Percentiles rank a stretch among this genome's conserved stretches.
phyloP scores from a whole-genome alignment of 1,284 basidiomycete genomes.

The Trichosporon faecale region DNA sequence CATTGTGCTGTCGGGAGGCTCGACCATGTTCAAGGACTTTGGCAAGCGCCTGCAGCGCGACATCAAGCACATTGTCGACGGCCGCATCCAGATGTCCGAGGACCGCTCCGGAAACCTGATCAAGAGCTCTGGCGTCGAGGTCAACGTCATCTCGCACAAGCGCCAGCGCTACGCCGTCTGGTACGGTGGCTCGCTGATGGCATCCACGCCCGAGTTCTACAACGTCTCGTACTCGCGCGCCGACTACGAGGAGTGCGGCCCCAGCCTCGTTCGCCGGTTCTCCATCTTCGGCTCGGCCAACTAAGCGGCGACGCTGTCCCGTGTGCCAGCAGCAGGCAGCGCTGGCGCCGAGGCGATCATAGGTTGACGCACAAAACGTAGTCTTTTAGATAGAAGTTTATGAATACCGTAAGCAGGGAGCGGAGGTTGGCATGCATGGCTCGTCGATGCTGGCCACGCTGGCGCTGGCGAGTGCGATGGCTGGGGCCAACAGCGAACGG shows the following conservation, averaged over 20 bases:
- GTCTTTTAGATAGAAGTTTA: slow-evolving; percentile 10
- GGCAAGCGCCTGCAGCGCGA: slow-evolving; percentile 93
- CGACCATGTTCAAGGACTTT: slow-evolving; percentile 98
- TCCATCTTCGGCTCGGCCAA: slow-evolving; percentile 89
- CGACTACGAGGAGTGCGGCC: slow-evolving; percentile 95
- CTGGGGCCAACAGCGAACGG: too few species aligned
- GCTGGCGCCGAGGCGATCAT: background rate
- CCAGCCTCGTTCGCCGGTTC: slow-evolving; percentile 90
- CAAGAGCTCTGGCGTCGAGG: slow-evolving; percentile 87
- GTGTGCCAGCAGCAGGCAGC: background rate
- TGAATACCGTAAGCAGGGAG: background rate
- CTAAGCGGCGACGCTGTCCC: slow-evolving; percentile 42
- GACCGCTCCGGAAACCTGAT: slow-evolving; percentile 70
- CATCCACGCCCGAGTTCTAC: slow-evolving; percentile 95
- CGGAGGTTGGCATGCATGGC: background rate
- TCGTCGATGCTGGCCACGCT: too few species aligned
- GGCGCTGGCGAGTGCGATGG: background rate
- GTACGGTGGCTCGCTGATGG: slow-evolving; percentile 94
- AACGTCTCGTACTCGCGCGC: slow-evolving; percentile 95
- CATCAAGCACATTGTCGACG: slow-evolving; percentile 89
- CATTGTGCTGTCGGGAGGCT: slow-evolving; percentile 91
- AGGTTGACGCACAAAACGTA: background rate
- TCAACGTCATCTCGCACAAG: slow-evolving; percentile 98
- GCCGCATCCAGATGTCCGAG: slow-evolving; percentile 75
- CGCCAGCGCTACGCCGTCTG: slow-evolving; percentile 97